phyloP scores from a whole-genome alignment of 2,329 filamentous ascomycete genomes.

The Cercospora citrullina region DNA sequence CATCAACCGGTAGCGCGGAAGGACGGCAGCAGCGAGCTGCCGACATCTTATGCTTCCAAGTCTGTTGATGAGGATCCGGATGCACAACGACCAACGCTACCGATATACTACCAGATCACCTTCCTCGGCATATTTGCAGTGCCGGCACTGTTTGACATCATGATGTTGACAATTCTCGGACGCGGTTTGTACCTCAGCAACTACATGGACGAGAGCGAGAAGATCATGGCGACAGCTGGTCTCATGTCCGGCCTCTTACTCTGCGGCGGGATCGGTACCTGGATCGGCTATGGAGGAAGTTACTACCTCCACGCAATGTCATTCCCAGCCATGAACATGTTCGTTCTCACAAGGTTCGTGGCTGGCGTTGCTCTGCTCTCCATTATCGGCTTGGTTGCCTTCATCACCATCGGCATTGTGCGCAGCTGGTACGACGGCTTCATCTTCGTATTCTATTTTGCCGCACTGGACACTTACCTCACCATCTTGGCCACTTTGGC shows the following conservation, averaged over 20 bases:
- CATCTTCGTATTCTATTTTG: conserved; percentile 61
- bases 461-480: conserved; percentile 60
- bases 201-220: conserved; percentile 53
- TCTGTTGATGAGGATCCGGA: conserved; percentile 21
- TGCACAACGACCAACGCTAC: conserved; percentile 3
- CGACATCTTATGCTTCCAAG: conserved; percentile 28
- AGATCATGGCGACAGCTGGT: conserved; percentile 56
- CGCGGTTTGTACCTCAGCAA: conserved; percentile 62
- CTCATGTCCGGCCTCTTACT: conserved; percentile 58
- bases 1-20: conserved; percentile 26
- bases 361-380: conserved; percentile 49
- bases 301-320: conserved; percentile 62
- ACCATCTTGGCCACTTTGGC: conserved; percentile 54
- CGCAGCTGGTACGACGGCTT: conserved; percentile 50
- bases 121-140: conserved; percentile 54
- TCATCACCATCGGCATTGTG: conserved; percentile 49
- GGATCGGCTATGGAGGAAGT: conserved; percentile 63
- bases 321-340: conserved; percentile 57
- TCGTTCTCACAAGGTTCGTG: conserved; percentile 54
- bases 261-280: conserved; percentile 62
- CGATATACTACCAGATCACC: conserved; percentile 10
- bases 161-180: conserved; percentile 59
- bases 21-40: conserved; percentile 25
- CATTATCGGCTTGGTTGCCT: conserved; percentile 49
- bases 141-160: conserved; percentile 62